phyloP scores from a whole-genome alignment of 805 yeast genomes.

The Wickerhamiella spandovensis region DNA sequence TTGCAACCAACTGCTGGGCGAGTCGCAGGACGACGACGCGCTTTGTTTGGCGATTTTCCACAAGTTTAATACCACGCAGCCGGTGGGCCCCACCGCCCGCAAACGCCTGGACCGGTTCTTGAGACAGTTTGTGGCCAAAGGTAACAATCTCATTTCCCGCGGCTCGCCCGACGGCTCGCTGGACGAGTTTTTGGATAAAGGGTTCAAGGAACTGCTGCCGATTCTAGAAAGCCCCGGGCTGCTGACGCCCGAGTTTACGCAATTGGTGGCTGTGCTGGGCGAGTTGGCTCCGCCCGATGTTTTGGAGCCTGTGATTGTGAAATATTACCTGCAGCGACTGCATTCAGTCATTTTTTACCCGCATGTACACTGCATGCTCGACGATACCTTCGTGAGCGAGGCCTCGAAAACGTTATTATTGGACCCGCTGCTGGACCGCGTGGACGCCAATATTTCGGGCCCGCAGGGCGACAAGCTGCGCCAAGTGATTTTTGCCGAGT shows the following conservation, averaged over 20 bases:
- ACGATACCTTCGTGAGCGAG: neutral
- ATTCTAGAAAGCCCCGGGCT: neutral
- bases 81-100: conserved; percentile 7
- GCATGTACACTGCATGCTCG: neutral
- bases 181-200: neutral
- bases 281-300: neutral
- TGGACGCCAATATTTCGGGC: neutral
- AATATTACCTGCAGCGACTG: neutral
- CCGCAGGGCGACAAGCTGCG: neutral
- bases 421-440: neutral
- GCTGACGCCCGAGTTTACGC: neutral
- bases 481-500: neutral
- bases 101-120: conserved; percentile 9
- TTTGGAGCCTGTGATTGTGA: neutral
- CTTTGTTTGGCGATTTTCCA: conserved; percentile 14
- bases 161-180: neutral
- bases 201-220: neutral
- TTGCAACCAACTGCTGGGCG: conserved; percentile 13
- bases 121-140: neutral
- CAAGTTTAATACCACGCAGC: conserved; percentile 9
- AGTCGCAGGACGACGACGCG: conserved; percentile 9
- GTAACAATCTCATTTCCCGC: neutral
- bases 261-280: neutral
- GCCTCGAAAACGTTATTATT: neutral
- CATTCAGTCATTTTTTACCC: neutral